Base-by-base conservation (phyloP, 148 eudicot genomes). In the Amaranthus palmeri region DNA sequence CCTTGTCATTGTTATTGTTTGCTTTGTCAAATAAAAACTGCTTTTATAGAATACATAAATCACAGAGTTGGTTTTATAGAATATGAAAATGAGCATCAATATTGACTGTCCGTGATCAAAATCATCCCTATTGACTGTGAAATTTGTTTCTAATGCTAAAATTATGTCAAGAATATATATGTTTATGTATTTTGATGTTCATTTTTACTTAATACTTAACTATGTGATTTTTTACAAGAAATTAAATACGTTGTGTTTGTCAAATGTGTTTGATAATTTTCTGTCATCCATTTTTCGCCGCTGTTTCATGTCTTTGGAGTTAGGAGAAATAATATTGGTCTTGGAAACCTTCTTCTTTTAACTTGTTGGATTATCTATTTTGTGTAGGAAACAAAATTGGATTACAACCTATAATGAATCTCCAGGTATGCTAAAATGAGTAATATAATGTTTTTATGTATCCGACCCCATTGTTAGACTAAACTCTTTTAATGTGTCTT, bases 371-470 rank as follows among this genome's bases (percentile, higher is more conserved):
- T 6, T 17, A 40, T 13, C 36, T 60, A 40, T 60, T 43, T 3
- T 41, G 4, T 40, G 45, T 57, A 57, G 61, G 61, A n/a, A 57
- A 57, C 15, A 63, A 61, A 73, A 69, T 25, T 61, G 73, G 72
- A 61, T 0, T 46, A 17, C 64, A 60, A n/a, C 74, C 70, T 10
- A 17, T 1, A 43, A 53, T 78, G 65, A 68, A 73, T 61, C 69
- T 78, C 41, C 69, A 78, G 81, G 81, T 72, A 67, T 18, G 42
- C 17, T 8, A 25, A 25, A 25, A 25, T 25, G 36, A 25, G 14
- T 49, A 8, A 41, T 15, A n/a, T 11, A 15, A 3, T 59, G 11
- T 12, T 2, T 0, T 18, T 59, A 49, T 57, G 61, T 18, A 6
- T 7, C 7, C 25, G 41, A 25, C 61, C 41, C 61, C 15, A n/a